These are phyloP conservation scores for Gnomoniopsis smithogilvyi DNA, from an alignment of 2,329 filamentous ascomycete genomes.

Conservation along the genomic window DNA sequence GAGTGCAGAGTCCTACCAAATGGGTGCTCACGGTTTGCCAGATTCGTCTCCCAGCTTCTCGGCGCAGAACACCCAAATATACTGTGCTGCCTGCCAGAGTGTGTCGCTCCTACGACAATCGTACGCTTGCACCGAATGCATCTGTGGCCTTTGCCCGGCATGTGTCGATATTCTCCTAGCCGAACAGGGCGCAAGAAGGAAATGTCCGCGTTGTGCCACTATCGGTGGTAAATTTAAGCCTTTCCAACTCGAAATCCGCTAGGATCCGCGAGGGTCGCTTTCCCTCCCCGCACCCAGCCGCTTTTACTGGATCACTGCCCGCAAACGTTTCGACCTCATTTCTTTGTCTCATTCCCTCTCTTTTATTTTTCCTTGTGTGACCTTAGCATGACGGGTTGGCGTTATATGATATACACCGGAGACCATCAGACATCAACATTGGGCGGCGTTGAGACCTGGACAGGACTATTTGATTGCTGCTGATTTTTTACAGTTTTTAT, in stretches of 20 bases:
- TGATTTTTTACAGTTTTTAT: slow-evolving; percentile 16
- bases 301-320: neutral
- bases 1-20: slow-evolving; percentile 70
- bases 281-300: neutral
- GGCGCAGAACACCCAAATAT: slow-evolving; percentile 79
- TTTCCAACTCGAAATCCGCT: slow-evolving; percentile 79
- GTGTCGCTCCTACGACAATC: slow-evolving; percentile 76
- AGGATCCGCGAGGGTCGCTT: slow-evolving; percentile 26
- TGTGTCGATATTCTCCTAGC: slow-evolving; percentile 80
- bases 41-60: slow-evolving; percentile 73
- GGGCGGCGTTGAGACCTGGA: slow-evolving; percentile 11
- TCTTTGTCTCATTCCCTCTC: neutral
- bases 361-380: slow-evolving; percentile 18
- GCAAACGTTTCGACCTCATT: neutral
- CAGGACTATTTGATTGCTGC: slow-evolving; percentile 2
- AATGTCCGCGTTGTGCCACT: slow-evolving; percentile 76
- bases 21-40: slow-evolving; percentile 60
- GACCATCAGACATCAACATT: slow-evolving; percentile 4
- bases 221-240: slow-evolving; percentile 80
- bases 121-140: slow-evolving; percentile 94
- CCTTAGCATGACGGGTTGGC: slow-evolving; percentile 15
- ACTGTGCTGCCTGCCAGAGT: slow-evolving; percentile 83
- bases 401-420: slow-evolving; percentile 5
- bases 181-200: slow-evolving; percentile 71
- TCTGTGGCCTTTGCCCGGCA: slow-evolving; percentile 84